Percentiles rank a stretch among this genome's conserved stretches.
Evolutionary conservation across 768 basidiomycete species (phyloP).

Genomic region (Zangia roseola): DNA sequence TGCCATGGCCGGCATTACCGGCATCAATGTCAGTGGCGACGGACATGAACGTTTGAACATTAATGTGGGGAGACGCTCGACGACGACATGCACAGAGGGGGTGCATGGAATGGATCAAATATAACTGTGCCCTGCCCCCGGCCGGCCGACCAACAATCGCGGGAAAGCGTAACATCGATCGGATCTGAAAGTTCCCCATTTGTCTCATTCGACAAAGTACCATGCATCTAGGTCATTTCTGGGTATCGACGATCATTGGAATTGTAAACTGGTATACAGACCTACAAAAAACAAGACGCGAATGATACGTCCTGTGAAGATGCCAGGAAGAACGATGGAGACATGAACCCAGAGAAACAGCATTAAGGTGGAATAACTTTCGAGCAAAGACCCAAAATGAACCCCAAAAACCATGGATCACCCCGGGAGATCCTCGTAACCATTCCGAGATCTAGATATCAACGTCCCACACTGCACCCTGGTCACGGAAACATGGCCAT

Average conservation of each 20-base stretch:
- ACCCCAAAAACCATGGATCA: neutral
- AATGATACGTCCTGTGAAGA: no score
- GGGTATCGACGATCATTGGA: neutral
- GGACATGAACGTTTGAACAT: no score
- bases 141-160: neutral
- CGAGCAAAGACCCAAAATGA: neutral
- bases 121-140: neutral
- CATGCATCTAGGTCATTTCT: no score
- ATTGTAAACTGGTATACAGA: neutral
- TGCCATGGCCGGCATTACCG: no score
- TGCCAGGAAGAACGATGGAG: neutral
- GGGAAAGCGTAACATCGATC: no score
- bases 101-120: neutral
- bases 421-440: neutral
- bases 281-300: conserved; percentile 1
- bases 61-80: no score
- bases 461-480: neutral
- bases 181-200: no score
- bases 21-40: neutral
- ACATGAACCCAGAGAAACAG: neutral
- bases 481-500: neutral
- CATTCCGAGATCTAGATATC: neutral
- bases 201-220: no score
- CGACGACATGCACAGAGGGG: no score
- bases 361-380: neutral